Evolutionary conservation across 2,329 filamentous ascomycete species (phyloP).

Genomic region (Sphaerulina musiva): DNA sequence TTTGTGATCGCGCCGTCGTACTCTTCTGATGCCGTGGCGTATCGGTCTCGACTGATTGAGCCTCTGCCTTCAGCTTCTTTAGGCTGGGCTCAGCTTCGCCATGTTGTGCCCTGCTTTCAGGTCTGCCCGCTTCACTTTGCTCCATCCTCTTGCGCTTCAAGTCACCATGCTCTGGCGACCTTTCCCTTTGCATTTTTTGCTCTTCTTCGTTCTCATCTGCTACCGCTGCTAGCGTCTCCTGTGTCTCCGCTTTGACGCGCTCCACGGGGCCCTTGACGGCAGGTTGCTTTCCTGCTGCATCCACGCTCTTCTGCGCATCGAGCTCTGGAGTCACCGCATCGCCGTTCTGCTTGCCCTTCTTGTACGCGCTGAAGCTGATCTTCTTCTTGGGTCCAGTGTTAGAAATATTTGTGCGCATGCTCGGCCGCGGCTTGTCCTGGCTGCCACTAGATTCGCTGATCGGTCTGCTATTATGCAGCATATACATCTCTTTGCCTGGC

Average conservation of each 20-base stretch:
- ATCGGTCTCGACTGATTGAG: slow-evolving; percentile 1
- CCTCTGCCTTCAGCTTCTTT: slow-evolving; percentile 13
- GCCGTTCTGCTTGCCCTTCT: slow-evolving; percentile 47
- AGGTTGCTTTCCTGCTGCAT: slow-evolving; percentile 24
- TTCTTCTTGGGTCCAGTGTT: slow-evolving; percentile 50
- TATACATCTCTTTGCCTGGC: slow-evolving; percentile 37
- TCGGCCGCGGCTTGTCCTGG: slow-evolving; percentile 25
- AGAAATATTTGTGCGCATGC: slow-evolving; percentile 39
- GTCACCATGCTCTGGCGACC: slow-evolving; percentile 18
- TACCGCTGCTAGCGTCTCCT: slow-evolving; percentile 29
- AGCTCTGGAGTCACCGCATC: slow-evolving; percentile 28
- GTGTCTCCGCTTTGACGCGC: slow-evolving; percentile 30
- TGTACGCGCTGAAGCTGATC: slow-evolving; percentile 56
- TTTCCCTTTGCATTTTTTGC: slow-evolving; percentile 12
- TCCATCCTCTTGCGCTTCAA: slow-evolving; percentile 28
- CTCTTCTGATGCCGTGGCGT: background rate
- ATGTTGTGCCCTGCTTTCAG: slow-evolving; percentile 4
- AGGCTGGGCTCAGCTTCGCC: background rate
- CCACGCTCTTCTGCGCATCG: slow-evolving; percentile 13
- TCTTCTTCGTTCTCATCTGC: slow-evolving; percentile 19
- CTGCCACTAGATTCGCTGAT: slow-evolving; percentile 24
- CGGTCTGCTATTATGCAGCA: slow-evolving; percentile 27
- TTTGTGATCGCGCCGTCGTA: background rate
- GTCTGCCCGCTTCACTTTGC: background rate
- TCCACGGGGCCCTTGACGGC: slow-evolving; percentile 32